phyloP scores from a whole-genome alignment of 768 basidiomycete genomes.

The Tulasnella sp. region DNA sequence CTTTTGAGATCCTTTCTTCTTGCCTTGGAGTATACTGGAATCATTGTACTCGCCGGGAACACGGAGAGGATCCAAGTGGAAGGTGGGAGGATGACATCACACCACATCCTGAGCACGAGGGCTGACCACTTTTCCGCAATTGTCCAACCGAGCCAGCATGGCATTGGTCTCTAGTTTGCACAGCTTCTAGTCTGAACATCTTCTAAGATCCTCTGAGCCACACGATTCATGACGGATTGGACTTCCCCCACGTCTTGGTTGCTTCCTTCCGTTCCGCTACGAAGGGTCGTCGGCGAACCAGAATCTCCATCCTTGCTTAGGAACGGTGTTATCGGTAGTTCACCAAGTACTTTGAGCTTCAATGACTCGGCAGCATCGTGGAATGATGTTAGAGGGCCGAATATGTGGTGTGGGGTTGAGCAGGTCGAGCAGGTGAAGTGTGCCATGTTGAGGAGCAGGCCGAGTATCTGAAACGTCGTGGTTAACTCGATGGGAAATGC shows the following conservation, averaged over 20 bases:
- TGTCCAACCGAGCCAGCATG: too few species aligned
- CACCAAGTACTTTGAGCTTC: constrained; percentile 54
- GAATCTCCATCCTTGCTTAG: constrained; percentile 64
- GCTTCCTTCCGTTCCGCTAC: too few species aligned
- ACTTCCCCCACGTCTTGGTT: constrained; percentile 19
- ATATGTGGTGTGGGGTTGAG: constrained; percentile 47
- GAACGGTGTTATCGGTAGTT: constrained; percentile 65
- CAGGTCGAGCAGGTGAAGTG: constrained; percentile 73
- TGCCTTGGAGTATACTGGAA: too few species aligned
- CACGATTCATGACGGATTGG: constrained; percentile 19
- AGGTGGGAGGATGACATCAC: too few species aligned
- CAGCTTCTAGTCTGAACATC: too few species aligned
- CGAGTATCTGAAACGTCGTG: constrained; percentile 59
- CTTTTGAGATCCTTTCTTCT: too few species aligned
- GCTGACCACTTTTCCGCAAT: too few species aligned
- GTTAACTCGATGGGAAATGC: background rate
- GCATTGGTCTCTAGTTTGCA: too few species aligned
- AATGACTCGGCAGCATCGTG: constrained; percentile 45
- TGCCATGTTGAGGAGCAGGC: constrained; percentile 79
- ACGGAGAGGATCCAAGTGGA: too few species aligned
- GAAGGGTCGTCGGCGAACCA: constrained; percentile 37
- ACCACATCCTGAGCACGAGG: too few species aligned
- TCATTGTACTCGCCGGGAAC: too few species aligned
- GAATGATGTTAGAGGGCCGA: constrained; percentile 60
- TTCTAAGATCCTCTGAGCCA: constrained; percentile 19